These are phyloP conservation scores for Fagus crenata DNA, from an alignment of 306 rosid species.

Conservation along the genomic window DNA sequence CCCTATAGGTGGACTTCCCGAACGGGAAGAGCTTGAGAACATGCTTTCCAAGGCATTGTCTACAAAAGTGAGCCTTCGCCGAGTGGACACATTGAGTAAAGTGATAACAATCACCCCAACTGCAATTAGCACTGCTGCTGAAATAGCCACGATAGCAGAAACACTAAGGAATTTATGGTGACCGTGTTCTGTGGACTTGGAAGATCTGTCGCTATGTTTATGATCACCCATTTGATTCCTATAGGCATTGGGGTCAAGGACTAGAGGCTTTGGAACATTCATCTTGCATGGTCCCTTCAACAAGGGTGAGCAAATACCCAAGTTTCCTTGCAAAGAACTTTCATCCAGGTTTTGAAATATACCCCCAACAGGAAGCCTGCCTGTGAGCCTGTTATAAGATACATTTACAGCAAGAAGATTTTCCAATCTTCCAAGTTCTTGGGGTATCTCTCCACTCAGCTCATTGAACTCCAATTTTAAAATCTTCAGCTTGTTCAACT, in stretches of 20 bases:
- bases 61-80: constrained; percentile 65
- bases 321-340: constrained; percentile 83
- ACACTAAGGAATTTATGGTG: constrained; percentile 72
- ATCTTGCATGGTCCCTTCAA: constrained; percentile 83
- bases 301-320: constrained; percentile 83
- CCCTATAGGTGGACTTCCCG: constrained; percentile 62
- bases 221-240: constrained; percentile 50
- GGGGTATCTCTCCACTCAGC: constrained; percentile 86
- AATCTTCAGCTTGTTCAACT: constrained; percentile 66
- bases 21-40: constrained; percentile 78
- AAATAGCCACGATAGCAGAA: constrained; percentile 77
- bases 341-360: constrained; percentile 75
- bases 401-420: constrained; percentile 82
- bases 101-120: constrained; percentile 70
- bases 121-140: constrained; percentile 63
- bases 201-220: constrained; percentile 38
- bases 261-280: constrained; percentile 91
- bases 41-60: constrained; percentile 86
- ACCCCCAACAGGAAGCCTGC: constrained; percentile 75
- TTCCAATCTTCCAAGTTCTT: constrained; percentile 73
- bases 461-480: constrained; percentile 74
- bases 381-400: constrained; percentile 77
- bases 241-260: constrained; percentile 78
- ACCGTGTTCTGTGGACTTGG: constrained; percentile 22
- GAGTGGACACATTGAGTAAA: constrained; percentile 66